Evolutionary conservation across 768 basidiomycete species (phyloP), one percentile per base, ranked within the genome.

Genomic region (Serendipita vermifera): DNA sequence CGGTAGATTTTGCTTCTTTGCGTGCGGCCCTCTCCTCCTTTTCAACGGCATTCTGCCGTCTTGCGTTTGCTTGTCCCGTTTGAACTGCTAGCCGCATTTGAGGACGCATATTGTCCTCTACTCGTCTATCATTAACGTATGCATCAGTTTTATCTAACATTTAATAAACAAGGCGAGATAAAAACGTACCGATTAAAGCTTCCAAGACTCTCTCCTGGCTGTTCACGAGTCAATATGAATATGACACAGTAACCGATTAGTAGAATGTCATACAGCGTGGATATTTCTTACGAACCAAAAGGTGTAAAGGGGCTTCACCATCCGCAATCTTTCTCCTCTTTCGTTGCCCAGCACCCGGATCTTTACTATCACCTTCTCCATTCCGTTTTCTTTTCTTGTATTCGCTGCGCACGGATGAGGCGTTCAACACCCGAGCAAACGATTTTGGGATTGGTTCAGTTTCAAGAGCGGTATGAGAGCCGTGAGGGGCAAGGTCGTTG

Each of bases 361-460:
- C n/a, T n/a, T n/a, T 36, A 36, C 9, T 36, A 29, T 6, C 5
- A 15, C 9, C 24, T 51, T 7, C 7, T 3, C 31, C 46, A 7
- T 51, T 29, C n/a, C 46, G 22, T 24, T 43, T 43, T 63, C 75
- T 78, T 66, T 74, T 80, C 54, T 67, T 64, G 65, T 69, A 83
- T 46, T 79, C 76, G 27, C 77, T 73, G 39, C 82, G 73, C 39
- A 85, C 73, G 58, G 72, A 68, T 20, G 69, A 70, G 1, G 85
- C 82, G 61, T 87, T 78, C 35, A 88, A 66, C 17, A 87, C 74
- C 13, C 86, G 77, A 33, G 75, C 66, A 14, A 75, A 75, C 7
- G 81, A 77, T 68, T 87, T 89, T 6, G 87, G 86, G 17, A 88
- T 73, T 3, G 73, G 69, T 62, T 89, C 87, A 41, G 73, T 70